These are phyloP conservation scores for Arthrobotrys iridis DNA, from an alignment of 2,329 filamentous ascomycete species.

Conservation along the genomic window DNA sequence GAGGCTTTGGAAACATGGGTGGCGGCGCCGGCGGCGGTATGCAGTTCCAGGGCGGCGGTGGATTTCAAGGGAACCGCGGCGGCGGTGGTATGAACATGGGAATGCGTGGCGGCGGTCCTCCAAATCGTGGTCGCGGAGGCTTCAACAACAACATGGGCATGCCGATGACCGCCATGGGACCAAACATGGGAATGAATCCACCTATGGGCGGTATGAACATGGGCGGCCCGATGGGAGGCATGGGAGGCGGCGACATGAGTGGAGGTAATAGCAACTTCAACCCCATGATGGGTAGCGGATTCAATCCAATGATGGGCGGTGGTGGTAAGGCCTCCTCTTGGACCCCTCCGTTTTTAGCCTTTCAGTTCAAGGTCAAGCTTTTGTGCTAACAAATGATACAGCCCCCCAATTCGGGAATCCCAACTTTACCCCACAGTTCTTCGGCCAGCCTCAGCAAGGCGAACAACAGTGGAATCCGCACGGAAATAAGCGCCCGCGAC, in stretches of 20 bases:
- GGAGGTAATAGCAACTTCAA: slow-evolving; percentile 66
- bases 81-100: slow-evolving; percentile 66
- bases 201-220: slow-evolving; percentile 60
- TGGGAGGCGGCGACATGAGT: slow-evolving; percentile 66
- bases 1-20: slow-evolving; percentile 65
- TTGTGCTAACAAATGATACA: slow-evolving; percentile 29
- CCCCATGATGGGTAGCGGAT: slow-evolving; percentile 63
- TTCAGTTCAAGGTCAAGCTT: background rate
- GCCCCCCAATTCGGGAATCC: slow-evolving; percentile 50
- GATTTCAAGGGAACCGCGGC: slow-evolving; percentile 65
- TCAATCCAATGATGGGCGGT: slow-evolving; percentile 58
- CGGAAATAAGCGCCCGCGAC: slow-evolving; percentile 53
- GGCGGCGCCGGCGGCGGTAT: slow-evolving; percentile 62
- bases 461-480: slow-evolving; percentile 52
- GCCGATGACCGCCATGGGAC: slow-evolving; percentile 68
- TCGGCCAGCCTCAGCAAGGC: slow-evolving; percentile 42
- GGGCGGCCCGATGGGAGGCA: slow-evolving; percentile 62
- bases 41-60: slow-evolving; percentile 65
- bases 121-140: slow-evolving; percentile 69
- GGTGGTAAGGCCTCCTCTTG: slow-evolving; percentile 40
- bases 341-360: slow-evolving; percentile 26
- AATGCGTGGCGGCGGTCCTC: slow-evolving; percentile 67
- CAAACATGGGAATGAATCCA: slow-evolving; percentile 65
- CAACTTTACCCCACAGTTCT: slow-evolving; percentile 48
- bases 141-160: slow-evolving; percentile 64